A percentile compares a stretch with the other conserved stretches of the same genome.
phyloP scores from a whole-genome alignment of 139 green algal species.

The Chlamydomonas asymmetrica region DNA sequence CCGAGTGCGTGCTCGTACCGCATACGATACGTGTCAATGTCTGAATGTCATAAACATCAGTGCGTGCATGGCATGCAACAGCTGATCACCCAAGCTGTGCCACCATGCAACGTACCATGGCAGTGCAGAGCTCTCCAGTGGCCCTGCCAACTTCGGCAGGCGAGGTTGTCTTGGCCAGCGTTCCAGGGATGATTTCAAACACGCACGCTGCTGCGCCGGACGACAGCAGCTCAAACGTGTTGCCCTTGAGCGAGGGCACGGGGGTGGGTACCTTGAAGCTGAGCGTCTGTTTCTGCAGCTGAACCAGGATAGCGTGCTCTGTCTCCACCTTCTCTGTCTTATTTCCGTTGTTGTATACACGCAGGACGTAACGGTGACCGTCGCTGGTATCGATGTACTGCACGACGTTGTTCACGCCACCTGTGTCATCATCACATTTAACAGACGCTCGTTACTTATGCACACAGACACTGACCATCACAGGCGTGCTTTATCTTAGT shows the following conservation, averaged over 20 bases:
- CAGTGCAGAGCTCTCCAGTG: constrained; percentile 54
- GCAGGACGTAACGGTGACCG: constrained; percentile 50
- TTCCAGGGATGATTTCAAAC: constrained; percentile 54
- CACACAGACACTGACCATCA: too few species aligned
- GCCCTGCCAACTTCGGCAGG: constrained; percentile 54
- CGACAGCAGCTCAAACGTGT: constrained; percentile 49
- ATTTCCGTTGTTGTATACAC: constrained; percentile 66
- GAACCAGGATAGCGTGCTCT: constrained; percentile 47
- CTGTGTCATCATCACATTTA: background rate
- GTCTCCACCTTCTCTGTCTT: constrained; percentile 48
- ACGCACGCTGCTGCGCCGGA: constrained; percentile 44
- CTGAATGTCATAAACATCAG: too few species aligned
- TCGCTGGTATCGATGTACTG: constrained; percentile 46
- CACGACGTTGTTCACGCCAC: constrained; percentile 57
- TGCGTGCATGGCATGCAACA: background rate
- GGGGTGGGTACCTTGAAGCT: constrained; percentile 43
- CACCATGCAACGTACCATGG: too few species aligned
- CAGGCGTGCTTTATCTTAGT: too few species aligned
- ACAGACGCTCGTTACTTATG: too few species aligned
- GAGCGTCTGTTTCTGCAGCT: constrained; percentile 43
- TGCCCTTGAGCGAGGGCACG: constrained; percentile 24
- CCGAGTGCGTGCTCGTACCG: too few species aligned
- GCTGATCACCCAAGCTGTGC: too few species aligned
- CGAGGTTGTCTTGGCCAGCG: constrained; percentile 55
- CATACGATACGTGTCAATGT: too few species aligned